Conservation (phyloP, 169 alveolate genomes). For the Cytauxzoon felis region DNA sequence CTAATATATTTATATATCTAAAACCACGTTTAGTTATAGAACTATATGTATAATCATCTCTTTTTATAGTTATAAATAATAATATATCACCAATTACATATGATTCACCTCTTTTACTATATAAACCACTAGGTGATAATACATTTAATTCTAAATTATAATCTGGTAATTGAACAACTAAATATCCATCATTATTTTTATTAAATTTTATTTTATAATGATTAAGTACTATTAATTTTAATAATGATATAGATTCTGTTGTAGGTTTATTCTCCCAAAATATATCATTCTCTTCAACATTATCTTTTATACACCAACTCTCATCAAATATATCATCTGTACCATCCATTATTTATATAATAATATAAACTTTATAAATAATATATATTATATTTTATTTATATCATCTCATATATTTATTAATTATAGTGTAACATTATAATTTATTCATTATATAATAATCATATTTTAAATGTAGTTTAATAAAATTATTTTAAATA, state of each 20-base stretch:
- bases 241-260: constrained; percentile 13
- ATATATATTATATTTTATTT: no score
- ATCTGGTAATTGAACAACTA: constrained; percentile 50
- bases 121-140: constrained; percentile 53
- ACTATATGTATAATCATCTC: constrained; percentile 67
- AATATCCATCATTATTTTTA: constrained; percentile 20
- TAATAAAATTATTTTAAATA: neutral
- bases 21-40: constrained; percentile 67
- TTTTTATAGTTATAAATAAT: constrained; percentile 5
- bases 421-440: no score
- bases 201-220: constrained; percentile 18
- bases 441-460: no score
- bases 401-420: no score
- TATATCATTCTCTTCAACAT: constrained; percentile 5
- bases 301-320: constrained; percentile 40
- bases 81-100: constrained; percentile 52
- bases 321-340: constrained; percentile 27
- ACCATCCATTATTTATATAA: constrained; percentile 35
- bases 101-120: constrained; percentile 51
- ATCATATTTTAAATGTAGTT: neutral
- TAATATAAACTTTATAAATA: neutral
- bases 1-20: constrained; percentile 72
- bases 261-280: constrained; percentile 40
- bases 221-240: constrained; percentile 9
- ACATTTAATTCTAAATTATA: constrained; percentile 37